Conservation (phyloP, 1,284 basidiomycete species). For the Serendipita sp. region DNA sequence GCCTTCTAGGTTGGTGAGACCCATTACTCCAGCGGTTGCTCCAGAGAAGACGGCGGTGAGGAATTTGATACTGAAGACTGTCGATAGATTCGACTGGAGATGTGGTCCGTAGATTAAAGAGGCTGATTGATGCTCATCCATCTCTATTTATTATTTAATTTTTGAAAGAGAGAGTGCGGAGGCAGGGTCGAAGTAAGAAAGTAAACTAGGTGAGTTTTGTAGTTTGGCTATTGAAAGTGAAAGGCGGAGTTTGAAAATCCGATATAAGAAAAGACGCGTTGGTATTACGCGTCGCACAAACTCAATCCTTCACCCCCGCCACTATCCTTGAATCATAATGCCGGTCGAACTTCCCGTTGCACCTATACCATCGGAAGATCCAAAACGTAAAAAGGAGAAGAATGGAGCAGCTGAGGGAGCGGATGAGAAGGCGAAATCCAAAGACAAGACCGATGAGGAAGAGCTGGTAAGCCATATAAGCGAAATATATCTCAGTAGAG, state of each 20-base stretch:
- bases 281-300: constrained; percentile 1
- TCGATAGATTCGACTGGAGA: neutral
- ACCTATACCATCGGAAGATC: constrained; percentile 54
- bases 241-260: neutral
- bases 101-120: neutral
- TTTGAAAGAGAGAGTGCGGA: too few species aligned
- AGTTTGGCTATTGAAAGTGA: neutral
- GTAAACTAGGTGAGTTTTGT: too few species aligned
- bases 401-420: constrained; percentile 35
- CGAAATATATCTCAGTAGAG: neutral
- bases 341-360: constrained; percentile 14
- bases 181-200: neutral
- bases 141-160: neutral
- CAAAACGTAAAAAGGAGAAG: constrained; percentile 46
- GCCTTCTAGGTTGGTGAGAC: constrained; percentile 68
- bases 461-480: constrained; percentile 52
- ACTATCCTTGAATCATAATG: neutral
- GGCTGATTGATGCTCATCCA: neutral
- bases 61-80: constrained; percentile 43
- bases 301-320: neutral
- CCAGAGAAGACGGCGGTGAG: constrained; percentile 71
- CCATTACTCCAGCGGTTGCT: constrained; percentile 71
- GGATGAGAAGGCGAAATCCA: constrained; percentile 27
- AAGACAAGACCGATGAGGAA: constrained; percentile 50
- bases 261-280: neutral